A percentile compares a stretch with the other conserved stretches of the same genome.
Conservation (phyloP, 768 basidiomycete genomes). For the Gyrodon lividus region DNA sequence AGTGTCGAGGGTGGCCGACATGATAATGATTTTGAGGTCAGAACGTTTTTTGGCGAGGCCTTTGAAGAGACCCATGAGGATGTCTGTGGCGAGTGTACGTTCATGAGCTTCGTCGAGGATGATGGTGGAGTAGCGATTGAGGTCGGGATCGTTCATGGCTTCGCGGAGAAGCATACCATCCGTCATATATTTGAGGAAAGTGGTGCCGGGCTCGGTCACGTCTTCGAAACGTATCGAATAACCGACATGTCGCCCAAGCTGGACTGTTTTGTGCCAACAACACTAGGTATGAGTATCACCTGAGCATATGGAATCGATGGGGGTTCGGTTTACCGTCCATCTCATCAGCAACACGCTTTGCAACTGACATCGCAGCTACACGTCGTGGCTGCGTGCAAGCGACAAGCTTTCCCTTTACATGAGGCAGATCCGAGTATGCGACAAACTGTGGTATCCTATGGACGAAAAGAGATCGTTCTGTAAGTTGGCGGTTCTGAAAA, state of each 20-base stretch:
- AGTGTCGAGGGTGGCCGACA: constrained; percentile 97
- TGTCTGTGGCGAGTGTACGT: constrained; percentile 95
- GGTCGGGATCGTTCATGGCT: constrained; percentile 93
- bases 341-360: constrained; percentile 97
- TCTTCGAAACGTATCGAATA: constrained; percentile 99
- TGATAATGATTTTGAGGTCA: constrained; percentile 96
- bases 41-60: constrained; percentile 70
- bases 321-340: constrained; percentile 78
- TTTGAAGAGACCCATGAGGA: constrained; percentile 97
- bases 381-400: constrained; percentile 97
- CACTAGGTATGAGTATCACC: constrained; percentile 5
- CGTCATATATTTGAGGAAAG: constrained; percentile 99
- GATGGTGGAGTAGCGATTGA: constrained; percentile 92
- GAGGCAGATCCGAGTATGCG: constrained; percentile 89
- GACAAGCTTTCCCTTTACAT: constrained; percentile 84
- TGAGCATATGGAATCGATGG: not conserved
- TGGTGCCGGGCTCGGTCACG: constrained; percentile 73
- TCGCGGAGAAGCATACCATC: constrained; percentile 99
- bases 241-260: constrained; percentile 64
- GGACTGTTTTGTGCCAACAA: constrained; percentile 47
- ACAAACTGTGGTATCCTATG: constrained; percentile 94
- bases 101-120: constrained; percentile 99
- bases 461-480: constrained; percentile 30
- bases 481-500: constrained; percentile 21
- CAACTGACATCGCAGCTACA: constrained; percentile 97